Base-by-base conservation (phyloP, 1,284 basidiomycete species). In the Cryptococcus hybrid region DNA sequence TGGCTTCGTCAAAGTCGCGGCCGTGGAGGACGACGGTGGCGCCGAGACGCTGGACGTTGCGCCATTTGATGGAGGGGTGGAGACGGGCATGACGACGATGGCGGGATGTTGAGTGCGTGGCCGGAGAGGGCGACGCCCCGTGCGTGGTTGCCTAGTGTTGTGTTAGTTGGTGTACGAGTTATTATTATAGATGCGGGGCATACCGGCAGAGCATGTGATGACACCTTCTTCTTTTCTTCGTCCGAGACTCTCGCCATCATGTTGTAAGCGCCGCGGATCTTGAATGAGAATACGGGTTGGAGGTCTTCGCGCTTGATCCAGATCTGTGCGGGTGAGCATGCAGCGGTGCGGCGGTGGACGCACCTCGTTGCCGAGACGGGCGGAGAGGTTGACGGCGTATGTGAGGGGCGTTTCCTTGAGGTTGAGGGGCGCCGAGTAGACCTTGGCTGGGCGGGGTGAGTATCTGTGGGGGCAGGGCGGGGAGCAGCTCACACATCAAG, bases 281-380 rank as follows among this genome's bases (percentile, higher is more conserved):
- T 99, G 86, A 99, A 99, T 74, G 89, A 92, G 77, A 99, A 99
- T 13, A 99, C 96, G 64, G 97, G 92, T 60, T 99, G 96, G 84
- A 96, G 76, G 69, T 99, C 96, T 80, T 99, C 96, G 44, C 96
- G 85, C 82, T 99, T 99, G 60, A 99, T 84, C 84, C 89, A 92
- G 76, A 99, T 89, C 69, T 75, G 44, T 15, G 13, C 15, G 34
- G 18, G 45, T 65, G 50, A 68, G 62, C 56, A 24, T 15, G 44
- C 2, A 47, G n/a, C 6, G 3, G 8, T n/a, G 9, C 40, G 40
- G 9, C 40, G n/a, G 45, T 13, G 9, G 12, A 34, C 48, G 42
- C 38, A 70, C 70, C 56, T 94, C 85, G 74, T 92, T 94, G 1
- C 96, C 96, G 1, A 97, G 82, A 61, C 88, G 86, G 59, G 87